A percentile compares a stretch with the other conserved stretches of the same genome.
These are phyloP conservation scores for Chlamydomonas schloesseri DNA, from an alignment of 139 green algal genomes.

Conservation along the genomic window DNA sequence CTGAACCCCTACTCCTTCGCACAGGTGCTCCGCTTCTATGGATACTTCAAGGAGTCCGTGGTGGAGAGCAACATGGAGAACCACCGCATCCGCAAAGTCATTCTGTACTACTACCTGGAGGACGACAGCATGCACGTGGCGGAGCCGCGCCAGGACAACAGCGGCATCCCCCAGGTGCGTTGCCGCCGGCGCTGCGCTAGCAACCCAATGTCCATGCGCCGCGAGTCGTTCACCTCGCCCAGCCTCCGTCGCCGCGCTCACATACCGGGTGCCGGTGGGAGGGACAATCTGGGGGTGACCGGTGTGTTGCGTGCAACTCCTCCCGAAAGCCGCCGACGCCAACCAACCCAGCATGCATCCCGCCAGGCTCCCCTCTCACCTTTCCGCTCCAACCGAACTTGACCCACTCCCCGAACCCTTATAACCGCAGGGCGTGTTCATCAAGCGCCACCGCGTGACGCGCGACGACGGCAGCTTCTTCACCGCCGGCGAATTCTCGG, in stretches of 20 bases:
- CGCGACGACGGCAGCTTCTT: constrained; percentile 70
- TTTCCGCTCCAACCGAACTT: neutral
- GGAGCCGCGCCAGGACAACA: constrained; percentile 91
- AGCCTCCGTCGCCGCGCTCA: no score
- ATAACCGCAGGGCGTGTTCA: constrained; percentile 81
- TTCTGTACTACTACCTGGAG: constrained; percentile 92
- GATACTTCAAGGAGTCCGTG: constrained; percentile 91
- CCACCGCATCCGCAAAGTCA: constrained; percentile 82
- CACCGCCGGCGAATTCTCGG: constrained; percentile 71
- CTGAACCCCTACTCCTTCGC: no score
- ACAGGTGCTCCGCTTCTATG: constrained; percentile 94
- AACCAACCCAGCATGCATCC: no score
- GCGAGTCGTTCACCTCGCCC: no score
- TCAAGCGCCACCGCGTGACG: constrained; percentile 84
- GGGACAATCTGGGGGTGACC: no score
- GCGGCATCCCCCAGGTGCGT: constrained; percentile 82
- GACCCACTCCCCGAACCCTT: neutral
- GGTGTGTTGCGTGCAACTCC: no score
- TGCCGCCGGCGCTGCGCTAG: no score
- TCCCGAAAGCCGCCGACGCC: no score
- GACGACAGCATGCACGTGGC: constrained; percentile 90
- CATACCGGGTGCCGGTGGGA: no score
- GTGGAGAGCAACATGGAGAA: constrained; percentile 83
- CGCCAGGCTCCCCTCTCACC: no score
- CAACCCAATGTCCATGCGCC: no score